Percentiles rank a stretch among this genome's conserved stretches.
These are phyloP conservation scores for Hypoxylon sp. DNA, from an alignment of 2,329 filamentous ascomycete species.

Conservation along the genomic window DNA sequence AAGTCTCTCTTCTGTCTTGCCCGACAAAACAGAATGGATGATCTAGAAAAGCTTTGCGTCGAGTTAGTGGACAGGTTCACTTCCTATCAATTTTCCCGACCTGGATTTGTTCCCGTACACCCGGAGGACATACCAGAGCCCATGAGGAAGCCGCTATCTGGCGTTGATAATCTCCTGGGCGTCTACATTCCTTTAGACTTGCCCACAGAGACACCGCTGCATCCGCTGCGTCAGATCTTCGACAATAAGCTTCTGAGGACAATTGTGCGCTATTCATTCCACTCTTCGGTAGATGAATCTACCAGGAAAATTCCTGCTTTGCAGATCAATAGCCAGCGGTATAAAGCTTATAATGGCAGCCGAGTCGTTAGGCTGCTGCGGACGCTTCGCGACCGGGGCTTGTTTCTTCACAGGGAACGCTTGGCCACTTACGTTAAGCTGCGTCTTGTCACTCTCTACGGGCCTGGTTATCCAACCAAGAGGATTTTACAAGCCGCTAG, in stretches of 20 bases:
- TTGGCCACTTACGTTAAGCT: conserved; percentile 52
- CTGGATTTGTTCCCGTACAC: conserved; percentile 61
- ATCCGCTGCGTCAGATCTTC: conserved; percentile 66
- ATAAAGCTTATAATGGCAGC: conserved; percentile 51
- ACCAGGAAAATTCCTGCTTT: conserved; percentile 17
- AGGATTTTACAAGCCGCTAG: conserved; percentile 44
- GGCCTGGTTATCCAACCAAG: conserved; percentile 45
- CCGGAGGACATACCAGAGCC: conserved; percentile 59
- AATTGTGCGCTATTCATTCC: conserved; percentile 64
- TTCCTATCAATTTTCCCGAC: conserved; percentile 48
- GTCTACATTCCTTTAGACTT: conserved; percentile 62
- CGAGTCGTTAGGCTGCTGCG: conserved; percentile 56
- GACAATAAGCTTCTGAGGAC: conserved; percentile 57
- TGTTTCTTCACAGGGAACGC: conserved; percentile 45
- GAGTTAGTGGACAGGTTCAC: conserved; percentile 61
- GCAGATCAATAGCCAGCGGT: conserved; percentile 21
- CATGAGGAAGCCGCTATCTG: conserved; percentile 53
- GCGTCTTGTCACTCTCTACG: conserved; percentile 56
- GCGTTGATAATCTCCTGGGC: conserved; percentile 53
- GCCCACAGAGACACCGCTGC: conserved; percentile 58
- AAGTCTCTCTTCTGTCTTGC: conserved; percentile 62
- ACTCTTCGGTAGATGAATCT: conserved; percentile 53
- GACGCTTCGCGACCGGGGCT: conserved; percentile 53
- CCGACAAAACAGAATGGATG: conserved; percentile 60
- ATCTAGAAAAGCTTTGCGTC: conserved; percentile 62